phyloP scores from a whole-genome alignment of 305 asterid genomes.

The Petunia hybrid region DNA sequence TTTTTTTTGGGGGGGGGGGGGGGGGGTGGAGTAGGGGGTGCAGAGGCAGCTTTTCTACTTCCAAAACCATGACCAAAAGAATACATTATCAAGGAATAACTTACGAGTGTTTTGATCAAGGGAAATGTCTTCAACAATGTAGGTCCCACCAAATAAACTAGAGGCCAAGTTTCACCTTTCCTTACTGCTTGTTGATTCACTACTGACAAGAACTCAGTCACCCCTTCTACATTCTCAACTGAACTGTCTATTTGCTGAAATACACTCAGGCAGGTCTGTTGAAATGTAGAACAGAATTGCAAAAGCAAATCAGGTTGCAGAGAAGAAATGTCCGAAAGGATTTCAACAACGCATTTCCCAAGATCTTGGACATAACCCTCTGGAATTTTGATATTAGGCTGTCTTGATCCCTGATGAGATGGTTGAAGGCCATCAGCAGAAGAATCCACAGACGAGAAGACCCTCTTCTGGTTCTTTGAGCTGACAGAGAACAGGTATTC shows the following conservation, averaged over 20 bases:
- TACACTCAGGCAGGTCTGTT: slow-evolving; percentile 65
- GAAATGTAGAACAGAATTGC: slow-evolving; percentile 69
- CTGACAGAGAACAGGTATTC: slow-evolving; percentile 63
- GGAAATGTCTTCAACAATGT: slow-evolving; percentile 66
- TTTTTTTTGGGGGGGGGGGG: not conserved
- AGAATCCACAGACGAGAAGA: slow-evolving; percentile 45
- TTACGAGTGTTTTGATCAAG: slow-evolving; percentile 65
- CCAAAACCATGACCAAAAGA: not conserved
- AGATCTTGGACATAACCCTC: slow-evolving; percentile 63
- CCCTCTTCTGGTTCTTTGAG: slow-evolving; percentile 54
- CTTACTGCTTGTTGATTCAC: slow-evolving; percentile 71
- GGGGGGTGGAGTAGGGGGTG: not conserved
- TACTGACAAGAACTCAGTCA: slow-evolving; percentile 62
- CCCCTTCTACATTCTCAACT: slow-evolving; percentile 60
- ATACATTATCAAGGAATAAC: slow-evolving; percentile 42
- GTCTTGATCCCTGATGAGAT: slow-evolving; percentile 61
- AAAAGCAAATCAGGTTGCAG: slow-evolving; percentile 62
- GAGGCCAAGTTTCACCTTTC: slow-evolving; percentile 92
- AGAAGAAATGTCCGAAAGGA: slow-evolving; percentile 67
- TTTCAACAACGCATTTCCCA: slow-evolving; percentile 83
- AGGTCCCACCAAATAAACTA: slow-evolving; percentile 79
- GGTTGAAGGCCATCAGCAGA: slow-evolving; percentile 51
- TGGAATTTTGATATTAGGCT: slow-evolving; percentile 54
- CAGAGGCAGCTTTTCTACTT: slow-evolving; percentile 8
- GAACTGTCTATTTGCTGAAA: slow-evolving; percentile 62